Percentiles rank a stretch among this genome's conserved stretches.
Evolutionary conservation across 805 yeast genomes (phyloP).

Genomic region (Lachancea waltii): DNA sequence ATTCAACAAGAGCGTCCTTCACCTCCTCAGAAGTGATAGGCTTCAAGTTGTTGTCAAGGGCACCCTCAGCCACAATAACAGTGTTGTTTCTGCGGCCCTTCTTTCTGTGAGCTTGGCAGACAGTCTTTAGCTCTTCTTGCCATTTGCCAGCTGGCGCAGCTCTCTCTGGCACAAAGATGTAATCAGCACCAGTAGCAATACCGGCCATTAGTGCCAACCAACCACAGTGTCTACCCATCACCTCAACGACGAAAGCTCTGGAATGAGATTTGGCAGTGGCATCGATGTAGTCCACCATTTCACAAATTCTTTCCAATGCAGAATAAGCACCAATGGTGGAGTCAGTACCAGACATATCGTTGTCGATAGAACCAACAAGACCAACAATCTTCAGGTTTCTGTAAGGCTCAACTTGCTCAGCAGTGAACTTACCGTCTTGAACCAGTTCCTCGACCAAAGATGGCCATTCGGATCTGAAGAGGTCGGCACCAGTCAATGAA

Average conservation of each 20-base stretch:
- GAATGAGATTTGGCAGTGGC: slow-evolving; percentile 97
- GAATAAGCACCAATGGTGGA: slow-evolving; percentile 96
- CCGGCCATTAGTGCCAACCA: slow-evolving; percentile 99
- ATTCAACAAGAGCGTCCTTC: slow-evolving; percentile 68
- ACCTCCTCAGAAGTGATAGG: slow-evolving; percentile 80
- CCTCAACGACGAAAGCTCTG: slow-evolving; percentile 95
- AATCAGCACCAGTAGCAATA: slow-evolving; percentile 93
- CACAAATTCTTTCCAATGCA: slow-evolving; percentile 86
- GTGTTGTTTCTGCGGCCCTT: slow-evolving; percentile 92
- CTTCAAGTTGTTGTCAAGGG: slow-evolving; percentile 71
- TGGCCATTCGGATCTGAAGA: slow-evolving; percentile 94
- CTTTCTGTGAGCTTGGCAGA: slow-evolving; percentile 71
- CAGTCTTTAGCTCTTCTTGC: slow-evolving; percentile 71
- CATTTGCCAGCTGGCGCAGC: slow-evolving; percentile 73
- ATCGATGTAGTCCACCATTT: slow-evolving; percentile 92
- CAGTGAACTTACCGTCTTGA: slow-evolving; percentile 47
- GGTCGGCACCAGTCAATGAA: slow-evolving; percentile 94
- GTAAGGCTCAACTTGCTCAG: slow-evolving; percentile 53
- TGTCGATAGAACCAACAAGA: slow-evolving; percentile 93
- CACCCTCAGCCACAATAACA: slow-evolving; percentile 98
- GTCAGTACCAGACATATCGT: slow-evolving; percentile 96
- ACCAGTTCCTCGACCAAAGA: slow-evolving; percentile 68
- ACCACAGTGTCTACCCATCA: slow-evolving; percentile 99
- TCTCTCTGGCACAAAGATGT: slow-evolving; percentile 87
- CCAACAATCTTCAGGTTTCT: slow-evolving; percentile 82